Evolutionary conservation across 805 yeast genomes (phyloP), one percentile per base, ranked within the genome.

Genomic region (Cyberlindnera japonica): DNA sequence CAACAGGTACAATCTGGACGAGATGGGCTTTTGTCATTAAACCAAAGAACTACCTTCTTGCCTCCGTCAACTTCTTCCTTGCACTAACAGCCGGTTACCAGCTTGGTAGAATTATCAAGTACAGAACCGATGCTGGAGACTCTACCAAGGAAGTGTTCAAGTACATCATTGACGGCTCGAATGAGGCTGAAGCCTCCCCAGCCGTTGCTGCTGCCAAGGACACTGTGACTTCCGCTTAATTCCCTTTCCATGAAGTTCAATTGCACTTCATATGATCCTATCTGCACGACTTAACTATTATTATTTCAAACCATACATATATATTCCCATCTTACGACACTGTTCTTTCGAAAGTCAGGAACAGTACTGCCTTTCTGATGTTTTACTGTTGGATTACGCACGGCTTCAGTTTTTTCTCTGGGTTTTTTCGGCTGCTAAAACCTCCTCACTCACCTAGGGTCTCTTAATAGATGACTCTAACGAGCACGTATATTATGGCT

Each of bases 1-100:
- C 90, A 34, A 91, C 99, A 1, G 99, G 97, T 40, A 78, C 79
- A 39, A 88, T 91, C 55, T 91, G 99, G 99, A 91, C 99, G 25
- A 79, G 99, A 64, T 91, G 98, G 98, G 89, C 96, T 13, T 77
- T 90, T 65, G 93, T 90, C 49, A 91, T 91, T 59, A 79, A 70
- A 50, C 99, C 99, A 30, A 82, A 83, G 67, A 91, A 91, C 66
- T 72, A 74, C 53, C 68, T 93, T 46, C 72, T 93, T 51, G 99
- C 98, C 4, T 79, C 91, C 21, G 99, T 91, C 41, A 91, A 91
- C 67, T 88, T 89, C 72, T 91, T 93, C 74, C 69, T 91, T 40
- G 96, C 95, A 19, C 68, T 81, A 23, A 95, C 95, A 35, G 96
- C 98, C 3, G 85, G 91, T 22, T 78, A 71, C 61, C 98, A 91